Base-by-base conservation (phyloP, 306 rosid species). In the Fagus crenata region DNA sequence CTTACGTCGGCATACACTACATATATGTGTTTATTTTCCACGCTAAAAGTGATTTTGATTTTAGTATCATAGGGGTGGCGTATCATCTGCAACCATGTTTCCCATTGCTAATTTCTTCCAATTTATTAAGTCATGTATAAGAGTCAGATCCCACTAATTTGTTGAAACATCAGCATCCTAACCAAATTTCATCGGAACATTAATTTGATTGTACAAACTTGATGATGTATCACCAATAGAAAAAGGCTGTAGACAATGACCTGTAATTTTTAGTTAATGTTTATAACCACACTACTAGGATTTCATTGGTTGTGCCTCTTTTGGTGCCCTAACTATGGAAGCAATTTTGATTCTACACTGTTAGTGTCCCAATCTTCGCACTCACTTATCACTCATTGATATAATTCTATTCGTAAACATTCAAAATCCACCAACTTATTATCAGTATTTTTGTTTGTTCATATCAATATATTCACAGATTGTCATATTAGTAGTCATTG, bases 131-230 rank as follows among this genome's bases (percentile, higher is more conserved):
- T 81, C 82, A 83, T 77, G 75, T 88, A 32, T 75, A 82, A 73
- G 56, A 85, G 93, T 93, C 98, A 89, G 87, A 88, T 88, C 83
- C 92, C 96, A 91, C 95, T 79, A 18, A 67, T 64, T 49, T 17
- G 54, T 75, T n/a, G 9, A 77, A 84, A 73, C 33, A 75, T 85
- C 88, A 80, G 41, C 73, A 8, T 84, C 84, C 15, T 72, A 64
- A 76, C 86, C 87, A 60, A 84, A 87, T 82, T 70, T 35, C 40
- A 9, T 35, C 22, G 46, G 46, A 32, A 81, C 7, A 74, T 74
- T 79, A 78, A 82, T 56, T 79, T 75, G 4, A 71, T 65, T 39
- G 32, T 37, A 43, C 22, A 73, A 40, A 12, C 60, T 59, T 71
- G 53, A 71, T 75, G 75, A 78, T 83, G 70, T 39, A 17, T 72